A percentile compares a stretch with the other conserved stretches of the same genome.
phyloP scores from a whole-genome alignment of 441 rosid genomes.

The Syzygium syzygioides region DNA sequence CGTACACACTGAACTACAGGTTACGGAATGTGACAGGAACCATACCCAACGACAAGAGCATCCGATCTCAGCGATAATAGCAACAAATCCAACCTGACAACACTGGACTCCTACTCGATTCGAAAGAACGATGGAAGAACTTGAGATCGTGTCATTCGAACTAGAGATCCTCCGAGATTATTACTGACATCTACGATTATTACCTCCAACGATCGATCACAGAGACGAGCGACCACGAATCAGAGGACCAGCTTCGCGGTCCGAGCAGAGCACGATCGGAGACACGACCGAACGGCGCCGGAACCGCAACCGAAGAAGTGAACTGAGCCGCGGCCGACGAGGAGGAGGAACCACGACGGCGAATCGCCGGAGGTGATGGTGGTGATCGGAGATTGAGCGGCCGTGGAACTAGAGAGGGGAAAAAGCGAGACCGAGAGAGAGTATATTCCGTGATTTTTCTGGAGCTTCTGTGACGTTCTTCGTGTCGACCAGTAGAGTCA shows the following conservation, averaged over 20 bases:
- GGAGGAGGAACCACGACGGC: neutral
- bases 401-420: neutral
- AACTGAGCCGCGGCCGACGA: neutral
- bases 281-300: neutral
- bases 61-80: neutral
- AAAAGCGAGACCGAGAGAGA: too few species aligned
- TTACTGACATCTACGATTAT: neutral
- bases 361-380: neutral
- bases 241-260: too few species aligned
- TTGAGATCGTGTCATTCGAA: too few species aligned
- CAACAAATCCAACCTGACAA: neutral
- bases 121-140: too few species aligned
- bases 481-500: too few species aligned
- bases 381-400: neutral
- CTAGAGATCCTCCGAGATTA: neutral
- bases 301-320: neutral
- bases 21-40: neutral
- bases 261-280: too few species aligned
- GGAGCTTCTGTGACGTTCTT: too few species aligned
- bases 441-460: too few species aligned
- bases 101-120: neutral
- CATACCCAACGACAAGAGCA: neutral
- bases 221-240: too few species aligned
- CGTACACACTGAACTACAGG: neutral
- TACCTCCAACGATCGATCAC: too few species aligned